Conservation (phyloP, 2,329 filamentous ascomycete genomes). For the Phyllosticta capitalensis region DNA sequence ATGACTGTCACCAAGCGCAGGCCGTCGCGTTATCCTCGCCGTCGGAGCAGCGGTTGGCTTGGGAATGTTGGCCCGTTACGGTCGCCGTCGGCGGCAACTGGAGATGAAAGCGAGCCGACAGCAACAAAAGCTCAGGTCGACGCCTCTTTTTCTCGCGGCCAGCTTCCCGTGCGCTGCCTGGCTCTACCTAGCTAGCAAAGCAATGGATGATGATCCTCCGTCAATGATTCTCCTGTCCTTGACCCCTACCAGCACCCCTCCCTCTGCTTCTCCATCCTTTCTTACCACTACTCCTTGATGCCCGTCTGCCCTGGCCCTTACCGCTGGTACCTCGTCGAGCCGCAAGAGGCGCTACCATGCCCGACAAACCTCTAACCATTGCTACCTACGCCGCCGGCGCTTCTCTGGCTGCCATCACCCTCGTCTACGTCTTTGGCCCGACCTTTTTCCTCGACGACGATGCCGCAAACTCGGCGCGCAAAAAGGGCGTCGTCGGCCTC, state of each 20-base stretch:
- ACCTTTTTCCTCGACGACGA: slow-evolving; percentile 91
- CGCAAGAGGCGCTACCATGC: slow-evolving; percentile 45
- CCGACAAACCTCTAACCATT: slow-evolving; percentile 71
- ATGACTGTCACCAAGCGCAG: no score
- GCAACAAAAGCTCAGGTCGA: no score
- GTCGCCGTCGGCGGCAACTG: no score
- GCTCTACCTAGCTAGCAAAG: not conserved
- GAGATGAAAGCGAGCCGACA: no score
- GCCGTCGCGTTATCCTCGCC: no score
- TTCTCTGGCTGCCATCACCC: slow-evolving; percentile 84
- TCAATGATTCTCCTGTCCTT: not conserved
- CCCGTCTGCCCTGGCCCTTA: slow-evolving; percentile 12
- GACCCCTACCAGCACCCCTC: not conserved
- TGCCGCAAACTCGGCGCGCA: slow-evolving; percentile 50
- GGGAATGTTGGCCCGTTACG: no score
- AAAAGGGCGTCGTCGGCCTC: slow-evolving; percentile 82
- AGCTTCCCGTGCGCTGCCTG: not conserved
- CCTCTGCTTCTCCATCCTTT: not conserved
- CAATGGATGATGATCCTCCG: not conserved
- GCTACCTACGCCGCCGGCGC: slow-evolving; percentile 92
- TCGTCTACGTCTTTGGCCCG: slow-evolving; percentile 97
- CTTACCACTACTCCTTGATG: slow-evolving; percentile 4
- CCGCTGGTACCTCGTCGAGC: not conserved
- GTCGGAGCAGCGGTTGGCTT: no score
- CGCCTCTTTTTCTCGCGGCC: no score